Conservation (phyloP, 2,329 filamentous ascomycete genomes). For the Pseudogymnoascus sp. region DNA sequence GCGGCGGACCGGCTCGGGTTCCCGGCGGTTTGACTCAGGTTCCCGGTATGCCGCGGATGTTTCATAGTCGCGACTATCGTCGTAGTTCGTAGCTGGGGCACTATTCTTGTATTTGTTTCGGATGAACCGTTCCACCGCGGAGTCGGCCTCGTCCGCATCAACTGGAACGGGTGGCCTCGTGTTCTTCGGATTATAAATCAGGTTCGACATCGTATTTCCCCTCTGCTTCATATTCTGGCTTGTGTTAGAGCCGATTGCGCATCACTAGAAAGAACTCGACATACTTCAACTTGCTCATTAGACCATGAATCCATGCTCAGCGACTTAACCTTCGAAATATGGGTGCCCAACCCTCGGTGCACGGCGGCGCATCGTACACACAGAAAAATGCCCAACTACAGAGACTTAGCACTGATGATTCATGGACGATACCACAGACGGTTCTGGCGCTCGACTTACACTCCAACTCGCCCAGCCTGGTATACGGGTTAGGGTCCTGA, state of each 20-base stretch:
- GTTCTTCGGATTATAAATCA: slow-evolving; percentile 80
- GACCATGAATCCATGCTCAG: slow-evolving; percentile 98
- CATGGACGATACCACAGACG: neutral
- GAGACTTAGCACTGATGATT: slow-evolving; percentile 20
- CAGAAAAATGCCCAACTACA: slow-evolving; percentile 84
- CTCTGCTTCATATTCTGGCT: slow-evolving; percentile 84
- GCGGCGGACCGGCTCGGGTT: slow-evolving; percentile 28
- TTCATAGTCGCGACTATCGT: slow-evolving; percentile 20
- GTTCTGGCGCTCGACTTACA: slow-evolving; percentile 24
- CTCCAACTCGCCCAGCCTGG: slow-evolving; percentile 33
- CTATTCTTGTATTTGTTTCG: slow-evolving; percentile 78
- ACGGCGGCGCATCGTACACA: slow-evolving; percentile 96
- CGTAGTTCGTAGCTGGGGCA: slow-evolving; percentile 34
- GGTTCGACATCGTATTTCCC: slow-evolving; percentile 81
- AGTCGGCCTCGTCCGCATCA: slow-evolving; percentile 87
- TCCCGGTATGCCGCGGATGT: slow-evolving; percentile 24
- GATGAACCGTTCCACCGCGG: slow-evolving; percentile 92
- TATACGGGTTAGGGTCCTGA: neutral
- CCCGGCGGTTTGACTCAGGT: slow-evolving; percentile 16
- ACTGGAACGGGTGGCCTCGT: slow-evolving; percentile 77
- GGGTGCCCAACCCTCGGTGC: slow-evolving; percentile 93
- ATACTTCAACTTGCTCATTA: slow-evolving; percentile 90
- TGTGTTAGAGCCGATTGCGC: slow-evolving; percentile 18
- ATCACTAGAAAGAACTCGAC: slow-evolving; percentile 27
- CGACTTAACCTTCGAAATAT: slow-evolving; percentile 98